phyloP scores from a whole-genome alignment of 495 filamentous ascomycete species.

The Hyaloscypha finlandica region DNA sequence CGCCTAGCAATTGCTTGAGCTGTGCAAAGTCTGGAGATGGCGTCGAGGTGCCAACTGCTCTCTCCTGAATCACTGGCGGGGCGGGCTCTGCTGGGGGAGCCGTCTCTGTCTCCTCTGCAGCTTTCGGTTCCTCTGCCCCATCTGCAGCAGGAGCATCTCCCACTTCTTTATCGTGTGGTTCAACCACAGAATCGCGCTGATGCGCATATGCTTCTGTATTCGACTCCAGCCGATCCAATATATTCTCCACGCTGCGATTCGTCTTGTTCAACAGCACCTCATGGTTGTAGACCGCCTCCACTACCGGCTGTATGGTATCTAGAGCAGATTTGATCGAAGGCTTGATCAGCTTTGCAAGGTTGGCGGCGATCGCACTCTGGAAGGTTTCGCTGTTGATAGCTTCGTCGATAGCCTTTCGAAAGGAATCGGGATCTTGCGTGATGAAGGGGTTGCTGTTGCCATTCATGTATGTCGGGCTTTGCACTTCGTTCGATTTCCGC shows the following conservation, averaged over 20 bases:
- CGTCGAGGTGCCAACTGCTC: background rate
- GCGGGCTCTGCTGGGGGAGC: background rate
- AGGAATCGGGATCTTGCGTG: constrained; percentile 23
- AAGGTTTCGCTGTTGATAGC: constrained; percentile 33
- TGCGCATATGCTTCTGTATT: background rate
- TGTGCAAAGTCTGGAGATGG: constrained; percentile 16
- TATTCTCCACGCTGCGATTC: constrained; percentile 32
- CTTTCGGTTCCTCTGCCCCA: background rate
- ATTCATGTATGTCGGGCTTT: constrained; percentile 18
- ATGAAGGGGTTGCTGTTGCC: constrained; percentile 9
- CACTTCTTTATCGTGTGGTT: constrained; percentile 1
- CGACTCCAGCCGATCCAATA: constrained; percentile 26
- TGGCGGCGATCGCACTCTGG: constrained; percentile 30
- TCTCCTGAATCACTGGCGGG: background rate
- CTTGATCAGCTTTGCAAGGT: constrained; percentile 31
- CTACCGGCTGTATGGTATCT: constrained; percentile 34
- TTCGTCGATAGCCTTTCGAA: constrained; percentile 29
- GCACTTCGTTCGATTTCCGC: constrained; percentile 12
- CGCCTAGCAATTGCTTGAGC: constrained; percentile 18
- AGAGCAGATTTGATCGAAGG: constrained; percentile 31
- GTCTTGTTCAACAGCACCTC: constrained; percentile 31
- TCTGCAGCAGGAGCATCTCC: background rate
- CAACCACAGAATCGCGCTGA: constrained; percentile 13
- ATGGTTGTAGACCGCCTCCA: constrained; percentile 32
- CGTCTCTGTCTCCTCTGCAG: background rate